Percentiles rank a stretch among this genome's conserved stretches.
Evolutionary conservation across 345 rosid species (phyloP).

Genomic region (Gossypium arboreum): DNA sequence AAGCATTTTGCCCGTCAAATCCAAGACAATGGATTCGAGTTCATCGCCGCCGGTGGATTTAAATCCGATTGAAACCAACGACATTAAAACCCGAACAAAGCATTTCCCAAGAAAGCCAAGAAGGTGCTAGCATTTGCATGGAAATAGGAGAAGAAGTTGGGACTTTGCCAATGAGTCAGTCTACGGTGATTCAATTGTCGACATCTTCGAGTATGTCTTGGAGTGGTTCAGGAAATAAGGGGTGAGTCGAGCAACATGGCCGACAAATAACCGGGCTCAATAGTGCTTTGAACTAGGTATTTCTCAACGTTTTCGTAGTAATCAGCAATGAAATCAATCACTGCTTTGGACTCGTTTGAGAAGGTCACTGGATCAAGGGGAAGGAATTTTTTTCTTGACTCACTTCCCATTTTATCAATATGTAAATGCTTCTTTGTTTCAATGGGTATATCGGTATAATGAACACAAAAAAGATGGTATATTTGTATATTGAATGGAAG

Average conservation of each 20-base stretch:
- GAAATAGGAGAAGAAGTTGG: constrained; percentile 26
- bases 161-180: constrained; percentile 40
- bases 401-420: constrained; percentile 7
- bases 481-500: too few species aligned
- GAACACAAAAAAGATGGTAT: too few species aligned
- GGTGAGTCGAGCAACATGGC: too few species aligned
- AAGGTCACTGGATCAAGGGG: constrained; percentile 18
- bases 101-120: constrained; percentile 33
- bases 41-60: constrained; percentile 25
- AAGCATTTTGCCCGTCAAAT: constrained; percentile 26
- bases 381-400: not conserved
- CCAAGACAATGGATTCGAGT: constrained; percentile 28
- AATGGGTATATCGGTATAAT: too few species aligned
- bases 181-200: constrained; percentile 10
- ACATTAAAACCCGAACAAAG: constrained; percentile 19
- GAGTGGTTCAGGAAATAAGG: constrained; percentile 3
- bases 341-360: constrained; percentile 17
- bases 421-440: too few species aligned
- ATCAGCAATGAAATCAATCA: constrained; percentile 23
- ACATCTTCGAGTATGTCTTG: constrained; percentile 8
- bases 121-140: constrained; percentile 26
- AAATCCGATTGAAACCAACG: too few species aligned
- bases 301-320: constrained; percentile 27
- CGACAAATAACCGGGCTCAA: too few species aligned
- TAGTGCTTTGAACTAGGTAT: not conserved